Evolutionary conservation across 352 stramenopile genomes (phyloP).

Genomic region (Pilasporangium apinafurcum): DNA sequence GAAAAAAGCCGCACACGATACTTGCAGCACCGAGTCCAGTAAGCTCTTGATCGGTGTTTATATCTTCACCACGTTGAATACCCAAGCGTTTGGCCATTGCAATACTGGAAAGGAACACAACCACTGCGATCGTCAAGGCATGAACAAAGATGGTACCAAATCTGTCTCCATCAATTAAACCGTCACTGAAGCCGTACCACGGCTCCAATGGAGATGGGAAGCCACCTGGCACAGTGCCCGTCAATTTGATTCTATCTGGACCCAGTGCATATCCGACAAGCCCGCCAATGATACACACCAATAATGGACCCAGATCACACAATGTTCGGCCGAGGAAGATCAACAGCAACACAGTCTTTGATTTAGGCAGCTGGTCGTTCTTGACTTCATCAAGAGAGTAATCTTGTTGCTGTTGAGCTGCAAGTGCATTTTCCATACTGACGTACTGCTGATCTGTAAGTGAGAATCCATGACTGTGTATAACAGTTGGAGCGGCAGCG

Average conservation of each 20-base stretch:
- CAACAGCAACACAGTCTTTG: slow-evolving; percentile 9
- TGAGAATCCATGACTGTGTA: slow-evolving; percentile 23
- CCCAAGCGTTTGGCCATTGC: slow-evolving; percentile 83
- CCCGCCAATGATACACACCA: slow-evolving; percentile 74
- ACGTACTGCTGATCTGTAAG: slow-evolving; percentile 40
- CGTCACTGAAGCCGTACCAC: slow-evolving; percentile 45
- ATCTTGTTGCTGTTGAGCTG: slow-evolving; percentile 7
- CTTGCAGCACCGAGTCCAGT: slow-evolving; percentile 83
- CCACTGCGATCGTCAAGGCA: slow-evolving; percentile 62
- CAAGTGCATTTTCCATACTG: slow-evolving; percentile 16
- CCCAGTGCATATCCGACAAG: slow-evolving; percentile 40
- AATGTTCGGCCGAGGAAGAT: slow-evolving; percentile 34
- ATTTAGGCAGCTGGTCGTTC: slow-evolving; percentile 8
- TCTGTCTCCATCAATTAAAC: slow-evolving; percentile 24
- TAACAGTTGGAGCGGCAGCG: slow-evolving; percentile 3
- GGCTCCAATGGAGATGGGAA: slow-evolving; percentile 34
- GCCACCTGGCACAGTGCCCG: slow-evolving; percentile 54
- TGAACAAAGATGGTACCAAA: slow-evolving; percentile 48
- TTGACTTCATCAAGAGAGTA: neutral
- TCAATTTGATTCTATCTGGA: slow-evolving; percentile 56
- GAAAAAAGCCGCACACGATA: slow-evolving; percentile 78
- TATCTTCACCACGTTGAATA: slow-evolving; percentile 55
- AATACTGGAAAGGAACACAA: slow-evolving; percentile 88
- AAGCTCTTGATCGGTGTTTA: slow-evolving; percentile 79
- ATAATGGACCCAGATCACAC: slow-evolving; percentile 53